A percentile compares a stretch with the other conserved stretches of the same genome.
Conservation (phyloP, 2,329 filamentous ascomycete genomes). For the Gnomoniopsis smithogilvyi region DNA sequence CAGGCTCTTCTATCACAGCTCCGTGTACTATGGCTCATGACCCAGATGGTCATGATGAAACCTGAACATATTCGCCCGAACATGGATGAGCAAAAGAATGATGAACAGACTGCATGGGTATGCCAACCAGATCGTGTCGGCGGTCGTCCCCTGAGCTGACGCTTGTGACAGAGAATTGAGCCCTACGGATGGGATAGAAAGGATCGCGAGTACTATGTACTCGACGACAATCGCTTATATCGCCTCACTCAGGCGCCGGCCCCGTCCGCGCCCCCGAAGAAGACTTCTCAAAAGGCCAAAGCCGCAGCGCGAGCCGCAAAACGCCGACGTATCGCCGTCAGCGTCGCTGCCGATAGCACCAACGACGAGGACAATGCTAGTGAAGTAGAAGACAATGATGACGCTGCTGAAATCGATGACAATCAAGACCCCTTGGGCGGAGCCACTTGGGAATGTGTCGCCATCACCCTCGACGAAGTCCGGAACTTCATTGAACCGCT, state of each 20-base stretch:
- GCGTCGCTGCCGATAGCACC: constrained; percentile 20
- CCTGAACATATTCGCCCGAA: constrained; percentile 82
- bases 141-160: constrained; percentile 23
- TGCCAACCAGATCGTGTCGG: constrained; percentile 39
- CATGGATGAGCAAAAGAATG: constrained; percentile 79
- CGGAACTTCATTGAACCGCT: constrained; percentile 67
- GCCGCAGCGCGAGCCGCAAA: constrained; percentile 67
- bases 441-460: constrained; percentile 88
- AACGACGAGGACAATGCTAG: constrained; percentile 35
- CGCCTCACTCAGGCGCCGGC: constrained; percentile 74
- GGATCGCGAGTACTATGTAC: constrained; percentile 81
- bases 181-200: constrained; percentile 85
- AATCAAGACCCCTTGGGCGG: constrained; percentile 62
- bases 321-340: constrained; percentile 58
- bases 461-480: constrained; percentile 77
- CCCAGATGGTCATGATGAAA: constrained; percentile 83
- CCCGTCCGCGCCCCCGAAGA: constrained; percentile 53
- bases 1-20: constrained; percentile 44
- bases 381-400: constrained; percentile 29
- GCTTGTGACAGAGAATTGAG: constrained; percentile 60
- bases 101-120: constrained; percentile 82
- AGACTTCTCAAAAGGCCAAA: constrained; percentile 63
- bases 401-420: constrained; percentile 5
- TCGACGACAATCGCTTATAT: constrained; percentile 93
- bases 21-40: constrained; percentile 80